Evolutionary conservation across 805 yeast species (phyloP).

Genomic region (Ogataea nonfermentans): DNA sequence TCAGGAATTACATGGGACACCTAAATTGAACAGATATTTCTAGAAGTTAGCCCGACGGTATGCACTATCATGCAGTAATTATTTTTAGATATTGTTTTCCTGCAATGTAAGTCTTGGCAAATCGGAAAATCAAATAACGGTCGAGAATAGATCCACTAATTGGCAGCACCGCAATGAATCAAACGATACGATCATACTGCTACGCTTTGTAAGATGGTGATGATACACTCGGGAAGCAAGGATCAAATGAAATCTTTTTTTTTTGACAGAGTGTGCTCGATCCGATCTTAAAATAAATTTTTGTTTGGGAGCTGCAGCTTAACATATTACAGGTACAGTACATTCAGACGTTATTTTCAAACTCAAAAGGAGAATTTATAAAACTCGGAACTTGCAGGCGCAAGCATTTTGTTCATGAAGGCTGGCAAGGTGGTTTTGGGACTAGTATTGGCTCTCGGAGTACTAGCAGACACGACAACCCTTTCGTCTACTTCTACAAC

Average conservation of each 20-base stretch:
- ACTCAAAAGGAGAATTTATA: slow-evolving; percentile 1
- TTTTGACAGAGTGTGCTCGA: too few relatives aligned
- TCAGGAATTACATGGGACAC: slow-evolving; percentile 40
- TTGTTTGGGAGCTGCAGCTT: too few relatives aligned
- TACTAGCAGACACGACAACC: slow-evolving; percentile 51
- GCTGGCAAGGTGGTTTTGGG: neutral
- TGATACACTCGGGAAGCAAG: too few relatives aligned
- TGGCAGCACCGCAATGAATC: too few relatives aligned
- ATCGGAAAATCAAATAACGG: too few relatives aligned
- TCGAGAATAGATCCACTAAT: too few relatives aligned
- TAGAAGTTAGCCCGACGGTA: neutral
- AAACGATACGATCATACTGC: too few relatives aligned
- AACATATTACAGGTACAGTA: neutral
- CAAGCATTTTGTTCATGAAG: slow-evolving; percentile 4
- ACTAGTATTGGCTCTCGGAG: slow-evolving; percentile 4
- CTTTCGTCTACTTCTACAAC: slow-evolving; percentile 37
- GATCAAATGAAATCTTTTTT: too few relatives aligned
- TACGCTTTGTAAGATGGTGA: too few relatives aligned
- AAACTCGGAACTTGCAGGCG: neutral
- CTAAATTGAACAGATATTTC: slow-evolving; percentile 13
- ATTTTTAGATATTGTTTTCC: neutral
- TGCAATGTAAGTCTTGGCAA: neutral
- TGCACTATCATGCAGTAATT: neutral
- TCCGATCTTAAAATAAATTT: too few relatives aligned
- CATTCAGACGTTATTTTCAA: neutral